Evolutionary conservation across 495 filamentous ascomycete species (phyloP).

Genomic region (Penicillium paradoxum): DNA sequence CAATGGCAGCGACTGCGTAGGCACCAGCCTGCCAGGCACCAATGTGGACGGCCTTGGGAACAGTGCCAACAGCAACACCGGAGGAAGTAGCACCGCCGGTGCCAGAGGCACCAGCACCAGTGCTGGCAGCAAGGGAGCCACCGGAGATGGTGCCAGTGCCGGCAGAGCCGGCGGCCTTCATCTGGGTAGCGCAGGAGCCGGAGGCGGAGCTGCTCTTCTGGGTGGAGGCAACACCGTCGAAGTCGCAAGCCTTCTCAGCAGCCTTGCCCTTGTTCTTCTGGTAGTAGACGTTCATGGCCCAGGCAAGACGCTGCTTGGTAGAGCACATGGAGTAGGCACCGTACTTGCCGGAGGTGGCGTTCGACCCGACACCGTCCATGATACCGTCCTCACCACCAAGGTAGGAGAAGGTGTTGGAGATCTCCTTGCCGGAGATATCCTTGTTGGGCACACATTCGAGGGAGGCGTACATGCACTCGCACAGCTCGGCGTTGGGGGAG

Average conservation of each 20-base stretch:
- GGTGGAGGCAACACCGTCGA: slow-evolving; percentile 58
- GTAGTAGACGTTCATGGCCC: slow-evolving; percentile 81
- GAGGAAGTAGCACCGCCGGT: slow-evolving; percentile 37
- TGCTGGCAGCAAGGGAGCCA: slow-evolving; percentile 44
- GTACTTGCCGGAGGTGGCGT: slow-evolving; percentile 67
- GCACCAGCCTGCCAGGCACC: slow-evolving; percentile 62
- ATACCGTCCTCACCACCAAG: slow-evolving; percentile 58
- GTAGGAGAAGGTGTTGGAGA: slow-evolving; percentile 60
- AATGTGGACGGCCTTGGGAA: slow-evolving; percentile 53
- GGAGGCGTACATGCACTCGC: slow-evolving; percentile 76
- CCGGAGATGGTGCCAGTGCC: slow-evolving; percentile 31
- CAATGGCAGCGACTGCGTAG: slow-evolving; percentile 62
- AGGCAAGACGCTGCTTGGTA: slow-evolving; percentile 70
- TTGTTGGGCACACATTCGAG: slow-evolving; percentile 64
- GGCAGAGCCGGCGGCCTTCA: slow-evolving; percentile 53
- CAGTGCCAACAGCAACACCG: slow-evolving; percentile 35
- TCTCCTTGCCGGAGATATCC: slow-evolving; percentile 49
- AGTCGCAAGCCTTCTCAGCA: slow-evolving; percentile 55
- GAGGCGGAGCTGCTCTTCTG: slow-evolving; percentile 41
- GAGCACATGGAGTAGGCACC: slow-evolving; percentile 90
- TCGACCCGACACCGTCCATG: slow-evolving; percentile 67
- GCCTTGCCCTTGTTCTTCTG: slow-evolving; percentile 47
- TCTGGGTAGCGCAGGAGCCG: slow-evolving; percentile 47
- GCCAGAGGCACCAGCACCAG: slow-evolving; percentile 25
- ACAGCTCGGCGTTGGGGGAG: slow-evolving; percentile 69